Evolutionary conservation across 2,329 filamentous ascomycete genomes (phyloP).

Genomic region (Trichophaea hybrida): DNA sequence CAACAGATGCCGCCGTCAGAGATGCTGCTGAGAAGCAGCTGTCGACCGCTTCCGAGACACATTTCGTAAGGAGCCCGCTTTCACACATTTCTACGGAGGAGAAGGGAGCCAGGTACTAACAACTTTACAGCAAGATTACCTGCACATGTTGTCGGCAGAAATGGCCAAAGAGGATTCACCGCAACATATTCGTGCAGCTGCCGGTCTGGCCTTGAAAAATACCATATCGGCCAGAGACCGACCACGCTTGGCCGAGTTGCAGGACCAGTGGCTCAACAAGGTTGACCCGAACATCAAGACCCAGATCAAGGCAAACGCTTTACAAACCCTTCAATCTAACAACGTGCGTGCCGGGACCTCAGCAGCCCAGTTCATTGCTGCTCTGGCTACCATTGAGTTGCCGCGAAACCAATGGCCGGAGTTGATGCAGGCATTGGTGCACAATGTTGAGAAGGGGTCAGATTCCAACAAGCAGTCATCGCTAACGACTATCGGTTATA

Average conservation of each 20-base stretch:
- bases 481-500: constrained; percentile 90
- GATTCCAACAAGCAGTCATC: constrained; percentile 89
- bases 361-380: constrained; percentile 86
- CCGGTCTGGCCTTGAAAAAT: constrained; percentile 95
- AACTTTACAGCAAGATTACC: constrained; percentile 62
- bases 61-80: constrained; percentile 59
- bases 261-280: constrained; percentile 81
- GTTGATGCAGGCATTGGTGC: constrained; percentile 74
- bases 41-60: constrained; percentile 75
- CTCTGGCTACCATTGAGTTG: constrained; percentile 87
- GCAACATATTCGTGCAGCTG: constrained; percentile 76
- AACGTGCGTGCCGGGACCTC: constrained; percentile 76
- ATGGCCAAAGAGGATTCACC: constrained; percentile 79
- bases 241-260: constrained; percentile 71
- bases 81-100: constrained; percentile 10
- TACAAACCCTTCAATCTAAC: constrained; percentile 68
- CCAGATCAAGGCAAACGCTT: constrained; percentile 67
- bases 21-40: constrained; percentile 90
- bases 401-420: constrained; percentile 88
- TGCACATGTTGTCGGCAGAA: constrained; percentile 81
- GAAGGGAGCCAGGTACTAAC: constrained; percentile 9
- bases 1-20: constrained; percentile 71
- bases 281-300: constrained; percentile 70
- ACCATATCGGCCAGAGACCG: constrained; percentile 90
- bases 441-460: constrained; percentile 76